Percentiles rank a stretch among this genome's conserved stretches.
Conservation (phyloP, 768 basidiomycete genomes). For the Mycena polygramma region DNA sequence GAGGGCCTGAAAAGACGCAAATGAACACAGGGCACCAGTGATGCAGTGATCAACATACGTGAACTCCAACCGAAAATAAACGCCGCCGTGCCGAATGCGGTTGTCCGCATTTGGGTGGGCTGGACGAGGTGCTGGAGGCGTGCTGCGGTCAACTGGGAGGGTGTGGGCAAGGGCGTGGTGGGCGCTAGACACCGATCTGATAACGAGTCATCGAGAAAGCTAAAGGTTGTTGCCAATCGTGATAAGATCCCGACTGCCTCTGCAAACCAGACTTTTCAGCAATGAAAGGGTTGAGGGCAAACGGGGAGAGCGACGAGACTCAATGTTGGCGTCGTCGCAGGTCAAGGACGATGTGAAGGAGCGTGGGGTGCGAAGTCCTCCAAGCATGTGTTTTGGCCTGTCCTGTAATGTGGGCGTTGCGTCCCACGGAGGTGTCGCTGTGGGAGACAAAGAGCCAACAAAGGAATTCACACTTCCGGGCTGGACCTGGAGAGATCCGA, state of each 20-base stretch:
- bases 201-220: constrained; percentile 17
- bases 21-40: neutral
- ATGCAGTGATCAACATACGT: neutral
- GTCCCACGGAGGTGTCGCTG: neutral
- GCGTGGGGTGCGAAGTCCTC: neutral
- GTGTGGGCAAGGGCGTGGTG: constrained; percentile 1
- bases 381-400: neutral
- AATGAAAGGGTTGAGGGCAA: neutral
- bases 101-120: neutral
- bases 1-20: neutral
- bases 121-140: neutral
- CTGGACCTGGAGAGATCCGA: neutral
- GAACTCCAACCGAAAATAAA: neutral
- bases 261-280: too few relatives aligned
- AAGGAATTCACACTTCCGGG: neutral
- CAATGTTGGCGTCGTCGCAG: neutral
- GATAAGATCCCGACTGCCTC: neutral
- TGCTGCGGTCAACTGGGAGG: neutral
- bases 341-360: neutral
- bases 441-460: neutral
- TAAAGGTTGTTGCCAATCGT: neutral
- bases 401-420: neutral
- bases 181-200: constrained; percentile 16
- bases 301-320: neutral
- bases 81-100: neutral